phyloP scores from a whole-genome alignment of 192 early-diverging fungal genomes.

The Umbelopsis ramanniana region DNA sequence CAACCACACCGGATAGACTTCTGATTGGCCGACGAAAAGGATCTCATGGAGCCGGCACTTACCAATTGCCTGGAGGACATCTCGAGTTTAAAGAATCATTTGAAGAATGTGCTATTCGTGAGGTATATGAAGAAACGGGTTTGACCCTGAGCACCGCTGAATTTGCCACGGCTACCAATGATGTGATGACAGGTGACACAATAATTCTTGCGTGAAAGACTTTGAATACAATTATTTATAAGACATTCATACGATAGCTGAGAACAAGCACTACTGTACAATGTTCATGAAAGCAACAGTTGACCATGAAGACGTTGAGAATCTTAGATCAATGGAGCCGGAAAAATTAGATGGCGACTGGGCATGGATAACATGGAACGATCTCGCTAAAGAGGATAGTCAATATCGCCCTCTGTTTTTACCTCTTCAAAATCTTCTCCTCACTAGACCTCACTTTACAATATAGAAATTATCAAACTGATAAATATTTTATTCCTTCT shows the following conservation, averaged over 20 bases:
- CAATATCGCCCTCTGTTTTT: neutral
- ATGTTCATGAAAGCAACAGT: constrained; percentile 53
- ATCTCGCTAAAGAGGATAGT: constrained; percentile 1
- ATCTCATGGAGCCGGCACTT: constrained; percentile 58
- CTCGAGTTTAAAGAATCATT: constrained; percentile 60
- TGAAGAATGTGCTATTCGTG: constrained; percentile 56
- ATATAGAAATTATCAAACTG: neutral
- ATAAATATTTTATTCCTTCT: constrained; percentile 5
- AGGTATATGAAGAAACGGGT: constrained; percentile 50
- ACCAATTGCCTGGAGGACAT: constrained; percentile 59
- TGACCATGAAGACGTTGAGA: constrained; percentile 27
- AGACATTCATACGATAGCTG: neutral
- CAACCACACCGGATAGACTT: constrained; percentile 23
- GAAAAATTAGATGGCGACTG: constrained; percentile 49
- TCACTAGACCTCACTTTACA: constrained; percentile 4
- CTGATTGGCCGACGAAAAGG: constrained; percentile 61
- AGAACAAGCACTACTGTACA: constrained; percentile 61
- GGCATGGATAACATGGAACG: constrained; percentile 41
- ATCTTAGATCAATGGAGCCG: constrained; percentile 44
- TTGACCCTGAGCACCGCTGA: constrained; percentile 37
- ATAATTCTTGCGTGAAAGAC: neutral
- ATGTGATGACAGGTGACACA: constrained; percentile 43
- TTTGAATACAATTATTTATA: neutral
- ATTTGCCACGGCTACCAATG: constrained; percentile 57
- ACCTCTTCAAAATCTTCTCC: constrained; percentile 2